Evolutionary conservation across 345 rosid genomes (phyloP).

Genomic region (Eucalyptus regnans): DNA sequence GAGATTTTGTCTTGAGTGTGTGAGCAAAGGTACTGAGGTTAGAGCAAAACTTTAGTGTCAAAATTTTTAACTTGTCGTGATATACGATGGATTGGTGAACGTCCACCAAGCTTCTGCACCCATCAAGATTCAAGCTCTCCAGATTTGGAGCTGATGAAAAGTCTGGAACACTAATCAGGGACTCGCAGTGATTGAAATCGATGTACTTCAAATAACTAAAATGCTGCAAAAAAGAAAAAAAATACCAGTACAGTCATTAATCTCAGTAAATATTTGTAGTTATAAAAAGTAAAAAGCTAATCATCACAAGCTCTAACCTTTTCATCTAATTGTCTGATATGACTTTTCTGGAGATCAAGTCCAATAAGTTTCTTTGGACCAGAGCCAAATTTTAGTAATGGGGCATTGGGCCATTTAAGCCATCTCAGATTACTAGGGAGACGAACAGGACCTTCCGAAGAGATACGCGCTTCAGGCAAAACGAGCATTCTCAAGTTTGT

Average conservation of each 20-base stretch:
- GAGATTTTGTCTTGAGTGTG: not conserved
- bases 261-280: rapidly evolving
- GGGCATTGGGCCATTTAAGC: not conserved
- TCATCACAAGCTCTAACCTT: not conserved
- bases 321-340: rapidly evolving
- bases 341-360: not conserved
- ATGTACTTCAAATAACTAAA: rapidly evolving
- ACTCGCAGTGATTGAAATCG: rapidly evolving
- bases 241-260: rapidly evolving
- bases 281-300: not conserved
- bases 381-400: rapidly evolving
- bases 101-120: not conserved
- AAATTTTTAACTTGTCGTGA: rapidly evolving
- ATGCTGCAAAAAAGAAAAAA: rapidly evolving
- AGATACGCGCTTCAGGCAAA: too few species aligned
- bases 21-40: not conserved
- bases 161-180: not conserved
- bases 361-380: not conserved
- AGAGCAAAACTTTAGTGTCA: not conserved
- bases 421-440: not conserved
- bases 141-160: rapidly evolving
- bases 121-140: too few species aligned
- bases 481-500: rapidly evolving
- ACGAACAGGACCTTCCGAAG: rapidly evolving
- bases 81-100: rapidly evolving